A percentile compares a stretch with the other conserved stretches of the same genome.
phyloP scores from a whole-genome alignment of 1,139 yeast species.

The Lodderomyces elongisporus region DNA sequence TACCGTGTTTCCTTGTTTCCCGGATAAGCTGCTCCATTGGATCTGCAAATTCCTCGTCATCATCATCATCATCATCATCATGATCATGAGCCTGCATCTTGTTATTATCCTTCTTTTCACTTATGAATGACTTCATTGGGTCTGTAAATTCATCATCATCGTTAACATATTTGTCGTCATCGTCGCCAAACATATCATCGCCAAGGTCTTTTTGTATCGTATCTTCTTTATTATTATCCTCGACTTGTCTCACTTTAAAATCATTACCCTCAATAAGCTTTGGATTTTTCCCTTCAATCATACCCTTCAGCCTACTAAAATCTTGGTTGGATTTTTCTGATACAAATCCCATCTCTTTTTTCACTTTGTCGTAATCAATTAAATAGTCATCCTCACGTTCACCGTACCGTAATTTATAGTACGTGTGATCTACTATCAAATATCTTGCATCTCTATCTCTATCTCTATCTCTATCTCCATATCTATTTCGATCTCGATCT shows the following conservation, averaged over 20 bases:
- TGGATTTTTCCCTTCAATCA: slow-evolving; percentile 3
- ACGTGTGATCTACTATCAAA: slow-evolving; percentile 73
- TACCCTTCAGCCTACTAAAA: too few relatives aligned
- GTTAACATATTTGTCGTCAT: slow-evolving; percentile 4
- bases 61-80: slow-evolving; percentile 4
- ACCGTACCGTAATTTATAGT: slow-evolving; percentile 52
- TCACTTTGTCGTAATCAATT: slow-evolving; percentile 28
- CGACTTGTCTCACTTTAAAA: too few relatives aligned
- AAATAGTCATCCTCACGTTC: slow-evolving; percentile 43
- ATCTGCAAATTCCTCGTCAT: slow-evolving; percentile 16
- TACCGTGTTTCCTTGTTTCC: too few relatives aligned
- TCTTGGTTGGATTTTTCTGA: too few relatives aligned
- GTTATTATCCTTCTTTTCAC: slow-evolving; percentile 15
- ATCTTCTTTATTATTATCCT: slow-evolving; percentile 1
- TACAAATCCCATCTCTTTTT: slow-evolving; percentile 6
- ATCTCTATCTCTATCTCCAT: background rate
- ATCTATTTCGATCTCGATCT: background rate
- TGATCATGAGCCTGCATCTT: slow-evolving; percentile 12
- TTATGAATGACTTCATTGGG: slow-evolving; percentile 17
- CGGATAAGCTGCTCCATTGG: slow-evolving; percentile 17
- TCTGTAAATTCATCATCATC: slow-evolving; percentile 16
- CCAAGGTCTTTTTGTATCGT: slow-evolving; percentile 4
- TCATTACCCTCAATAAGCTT: slow-evolving; percentile 2
- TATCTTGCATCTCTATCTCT: slow-evolving; percentile 17
- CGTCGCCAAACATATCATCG: slow-evolving; percentile 15